Evolutionary conservation across 2,329 filamentous ascomycete species (phyloP), one percentile per base, ranked within the genome.

Genomic region (Nemania bipapillata): DNA sequence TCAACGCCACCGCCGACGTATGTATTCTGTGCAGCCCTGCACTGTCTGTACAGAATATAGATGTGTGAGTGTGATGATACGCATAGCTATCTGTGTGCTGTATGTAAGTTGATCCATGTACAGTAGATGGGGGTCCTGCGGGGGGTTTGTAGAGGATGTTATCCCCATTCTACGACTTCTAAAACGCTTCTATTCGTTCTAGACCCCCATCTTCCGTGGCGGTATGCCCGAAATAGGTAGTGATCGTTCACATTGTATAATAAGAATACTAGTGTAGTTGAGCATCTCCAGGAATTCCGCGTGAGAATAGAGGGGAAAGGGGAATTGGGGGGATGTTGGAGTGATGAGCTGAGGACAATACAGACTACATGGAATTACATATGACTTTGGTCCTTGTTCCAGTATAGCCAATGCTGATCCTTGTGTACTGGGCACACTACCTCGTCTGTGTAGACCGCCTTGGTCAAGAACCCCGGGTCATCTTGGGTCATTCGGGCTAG

Each of bases 361-460:
- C 35, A 3, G 12, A 12, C 35, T 40, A 40, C 9, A 12, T 40
- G 12, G n/a, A n/a, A n/a, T n/a, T n/a, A n/a, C n/a, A n/a, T 12
- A 17, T 40, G 37, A 55, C 26, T 52, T 55, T 26, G 30, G 47
- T 57, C 42, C 17, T 50, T 22, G 42, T 24, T 57, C 3, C 3
- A 45, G 40, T 45, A 45, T 45, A 57, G 42, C 22, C n/a, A 28
- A 47, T 22, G 53, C 61, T 24, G 42, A 57, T 63, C 61, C 28
- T 42, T 35, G 40, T 30, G 52, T 42, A 37, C 37, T 22, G 37
- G 24, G 15, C 28, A 32, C 40, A 26, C 32, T 3, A 24, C 24
- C 11, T 52, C 24, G 1, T 50, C 3, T 26, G 30, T 22, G 30
- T 26, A 35, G 56, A 32, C 56, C 42, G 56, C 56, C 56, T 59